Evolutionary conservation across 164 flowering plant species (phyloP).

Genomic region (Nymphaea colorata): DNA sequence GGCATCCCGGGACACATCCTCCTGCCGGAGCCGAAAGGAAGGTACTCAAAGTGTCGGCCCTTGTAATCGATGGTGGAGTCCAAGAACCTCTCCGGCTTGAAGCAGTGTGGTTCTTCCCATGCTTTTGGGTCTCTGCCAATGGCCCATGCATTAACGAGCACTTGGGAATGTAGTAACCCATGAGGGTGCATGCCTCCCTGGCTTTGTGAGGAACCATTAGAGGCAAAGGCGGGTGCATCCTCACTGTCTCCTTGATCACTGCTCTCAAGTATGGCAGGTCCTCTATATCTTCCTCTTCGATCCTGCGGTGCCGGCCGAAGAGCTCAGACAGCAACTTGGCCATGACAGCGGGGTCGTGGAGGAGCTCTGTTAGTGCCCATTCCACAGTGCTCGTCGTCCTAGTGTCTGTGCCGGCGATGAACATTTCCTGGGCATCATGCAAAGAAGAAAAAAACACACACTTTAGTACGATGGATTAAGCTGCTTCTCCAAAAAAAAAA

Average conservation of each 20-base stretch:
- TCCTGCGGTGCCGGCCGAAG: not conserved
- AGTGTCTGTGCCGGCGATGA: conserved; percentile 7
- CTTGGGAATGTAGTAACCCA: conserved; percentile 1
- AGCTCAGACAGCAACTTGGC: conserved; percentile 1
- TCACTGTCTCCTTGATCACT: not conserved
- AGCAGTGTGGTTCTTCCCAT: conserved; percentile 1
- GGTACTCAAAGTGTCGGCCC: not conserved
- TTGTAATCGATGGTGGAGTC: not conserved
- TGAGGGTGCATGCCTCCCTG: not conserved
- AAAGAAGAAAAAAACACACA: too few relatives aligned
- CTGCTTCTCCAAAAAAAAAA: too few relatives aligned
- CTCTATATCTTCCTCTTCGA: conserved; percentile 2
- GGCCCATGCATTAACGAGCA: conserved; percentile 4
- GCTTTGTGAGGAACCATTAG: conserved; percentile 1
- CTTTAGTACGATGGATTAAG: too few relatives aligned
- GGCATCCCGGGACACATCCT: conserved; percentile 3
- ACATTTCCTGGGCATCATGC: conserved; percentile 4
- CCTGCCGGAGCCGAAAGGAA: conserved; percentile 4
- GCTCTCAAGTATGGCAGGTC: conserved; percentile 1
- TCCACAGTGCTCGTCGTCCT: conserved; percentile 5
- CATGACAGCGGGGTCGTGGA: conserved; percentile 3
- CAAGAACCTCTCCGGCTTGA: conserved; percentile 6
- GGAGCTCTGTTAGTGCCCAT: conserved; percentile 11
- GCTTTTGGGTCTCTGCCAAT: conserved; percentile 1
- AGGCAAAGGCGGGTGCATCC: conserved; percentile 1